Conservation (phyloP, 1,139 yeast genomes). For the Kazachstania sp. region DNA sequence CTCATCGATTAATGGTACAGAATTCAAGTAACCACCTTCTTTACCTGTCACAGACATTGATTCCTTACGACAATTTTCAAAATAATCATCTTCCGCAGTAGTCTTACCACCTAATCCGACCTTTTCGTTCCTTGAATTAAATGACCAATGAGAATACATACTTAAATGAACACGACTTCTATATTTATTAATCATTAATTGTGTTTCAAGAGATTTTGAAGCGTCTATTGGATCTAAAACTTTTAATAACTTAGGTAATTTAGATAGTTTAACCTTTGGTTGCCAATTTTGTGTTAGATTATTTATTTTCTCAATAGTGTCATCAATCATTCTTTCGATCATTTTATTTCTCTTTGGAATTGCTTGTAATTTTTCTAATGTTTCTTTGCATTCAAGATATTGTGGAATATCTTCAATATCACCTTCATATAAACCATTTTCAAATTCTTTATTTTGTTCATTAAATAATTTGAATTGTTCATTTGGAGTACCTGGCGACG, state of each 20-base stretch:
- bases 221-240: neutral
- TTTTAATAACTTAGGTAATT: conserved; percentile 2
- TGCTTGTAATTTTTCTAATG: conserved; percentile 12
- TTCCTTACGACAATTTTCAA: neutral
- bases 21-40: conserved; percentile 9
- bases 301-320: conserved; percentile 13
- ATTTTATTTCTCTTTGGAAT: conserved; percentile 9
- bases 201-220: conserved; percentile 21
- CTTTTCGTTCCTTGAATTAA: neutral
- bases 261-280: conserved; percentile 14
- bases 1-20: conserved; percentile 25
- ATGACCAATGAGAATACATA: conserved; percentile 13
- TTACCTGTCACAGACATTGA: neutral
- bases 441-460: neutral
- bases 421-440: conserved; percentile 12
- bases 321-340: conserved; percentile 13
- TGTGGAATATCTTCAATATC: conserved; percentile 14
- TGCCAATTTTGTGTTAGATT: conserved; percentile 13
- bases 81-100: neutral
- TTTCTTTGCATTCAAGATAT: conserved; percentile 9
- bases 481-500: neutral
- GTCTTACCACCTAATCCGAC: neutral
- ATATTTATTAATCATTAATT: conserved; percentile 24
- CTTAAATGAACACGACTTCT: conserved; percentile 18
- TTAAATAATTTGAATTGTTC: neutral